Base-by-base conservation (phyloP, 345 rosid species). In the Gossypium bickii region DNA sequence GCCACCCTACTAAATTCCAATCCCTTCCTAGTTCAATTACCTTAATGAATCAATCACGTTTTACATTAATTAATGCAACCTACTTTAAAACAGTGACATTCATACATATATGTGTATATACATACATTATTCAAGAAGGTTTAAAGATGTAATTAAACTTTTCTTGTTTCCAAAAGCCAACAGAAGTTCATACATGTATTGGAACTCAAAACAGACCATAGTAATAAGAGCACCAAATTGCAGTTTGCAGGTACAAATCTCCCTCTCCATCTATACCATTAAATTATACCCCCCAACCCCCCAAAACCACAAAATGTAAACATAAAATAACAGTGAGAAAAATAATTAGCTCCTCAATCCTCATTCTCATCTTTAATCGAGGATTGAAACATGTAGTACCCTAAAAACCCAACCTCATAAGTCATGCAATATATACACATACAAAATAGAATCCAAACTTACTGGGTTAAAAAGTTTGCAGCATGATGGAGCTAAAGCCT, bases 191-290 rank as follows among this genome's bases (percentile, higher is more conserved):
- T 67, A 12, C 17, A 27, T 11, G 18, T 16, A 4, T 11, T 24
- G 13, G 51, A 17, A 51, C 29, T 16, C 16, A 17, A 51, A 69
- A 51, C 58, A 51, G 24, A 51, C 20, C 73, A 70, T 13, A 12
- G 13, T 52, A 70, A 52, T 48, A 73, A 77, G 52, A 44, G 51
- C 68, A 72, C 75, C 76, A 67, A 74, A 80, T 76, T 83, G 76
- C 74, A 78, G 81, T 79, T 78, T 82, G 73, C 75, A 74, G 81
- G 76, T 44, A 76, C 73, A 53, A 62, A 82, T 80, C 83, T 79
- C 87, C 89, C 86, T 76, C 83, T 80, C 81, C 80, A 17, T 43
- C 76, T 77, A 78, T 84, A 82, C 83, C 86, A 49, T 47, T 73
- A 29, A 34, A 80, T 74, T 85, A 78, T 82, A 81, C 80, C 85